A percentile compares a stretch with the other conserved stretches of the same genome.
Conservation (phyloP, 306 rosid species). For the Ormosia semicastrata region DNA sequence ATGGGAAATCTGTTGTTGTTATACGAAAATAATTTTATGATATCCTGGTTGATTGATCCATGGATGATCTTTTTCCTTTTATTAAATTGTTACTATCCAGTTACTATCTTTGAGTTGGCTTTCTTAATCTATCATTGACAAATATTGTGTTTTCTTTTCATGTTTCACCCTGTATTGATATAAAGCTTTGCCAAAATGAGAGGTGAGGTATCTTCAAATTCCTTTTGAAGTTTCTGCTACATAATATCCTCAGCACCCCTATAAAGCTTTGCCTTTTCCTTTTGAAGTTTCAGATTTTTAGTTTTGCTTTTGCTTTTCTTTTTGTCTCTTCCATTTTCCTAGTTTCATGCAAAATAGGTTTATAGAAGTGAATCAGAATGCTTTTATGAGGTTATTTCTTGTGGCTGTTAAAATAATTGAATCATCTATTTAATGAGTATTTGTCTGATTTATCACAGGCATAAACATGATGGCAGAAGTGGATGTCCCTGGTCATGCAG, state of each 20-base stretch:
- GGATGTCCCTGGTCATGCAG: slow-evolving; percentile 95
- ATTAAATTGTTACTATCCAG: slow-evolving; percentile 2
- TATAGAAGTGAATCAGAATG: background rate
- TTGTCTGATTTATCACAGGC: slow-evolving; percentile 55
- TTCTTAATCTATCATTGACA: slow-evolving; percentile 33
- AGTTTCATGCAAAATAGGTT: background rate
- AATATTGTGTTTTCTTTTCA: slow-evolving; percentile 43
- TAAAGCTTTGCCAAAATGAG: slow-evolving; percentile 86
- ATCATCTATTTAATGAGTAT: slow-evolving; percentile 12
- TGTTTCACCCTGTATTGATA: slow-evolving; percentile 25
- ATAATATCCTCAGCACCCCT: slow-evolving; percentile 1
- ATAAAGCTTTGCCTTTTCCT: background rate
- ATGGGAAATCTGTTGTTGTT: background rate
- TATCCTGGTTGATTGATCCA: slow-evolving; percentile 12
- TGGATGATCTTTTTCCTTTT: slow-evolving; percentile 6
- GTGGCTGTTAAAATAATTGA: background rate
- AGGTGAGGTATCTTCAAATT: slow-evolving; percentile 61
- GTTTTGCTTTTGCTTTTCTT: background rate
- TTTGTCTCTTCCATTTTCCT: slow-evolving; percentile 11
- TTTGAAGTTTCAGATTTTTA: slow-evolving; percentile 14
- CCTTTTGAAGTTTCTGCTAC: slow-evolving; percentile 28
- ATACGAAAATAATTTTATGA: background rate
- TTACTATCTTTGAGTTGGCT: slow-evolving; percentile 6
- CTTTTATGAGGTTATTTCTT: slow-evolving; percentile 4
- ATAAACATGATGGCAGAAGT: slow-evolving; percentile 93